Percentiles rank a stretch among this genome's conserved stretches.
These are phyloP conservation scores for Mucor saturninus DNA, from an alignment of 371 early-diverging fungal genomes.

Conservation along the genomic window DNA sequence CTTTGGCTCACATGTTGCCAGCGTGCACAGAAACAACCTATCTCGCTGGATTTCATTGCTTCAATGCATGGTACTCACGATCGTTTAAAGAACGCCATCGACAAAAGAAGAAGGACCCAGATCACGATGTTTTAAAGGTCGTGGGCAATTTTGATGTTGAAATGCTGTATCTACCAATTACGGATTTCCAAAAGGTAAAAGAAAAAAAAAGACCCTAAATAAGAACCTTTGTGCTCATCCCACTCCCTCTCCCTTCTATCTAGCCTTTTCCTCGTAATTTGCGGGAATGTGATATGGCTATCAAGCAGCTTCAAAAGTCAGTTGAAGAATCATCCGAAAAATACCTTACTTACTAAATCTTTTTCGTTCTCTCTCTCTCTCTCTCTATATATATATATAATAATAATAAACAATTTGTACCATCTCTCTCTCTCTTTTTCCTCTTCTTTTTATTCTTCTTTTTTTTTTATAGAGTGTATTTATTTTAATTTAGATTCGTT, in stretches of 20 bases:
- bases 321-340: constrained; percentile 3
- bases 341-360: constrained; percentile 17
- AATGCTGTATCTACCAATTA: constrained; percentile 41
- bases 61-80: constrained; percentile 51
- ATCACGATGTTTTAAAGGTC: constrained; percentile 36
- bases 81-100: constrained; percentile 34
- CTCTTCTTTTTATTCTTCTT: background rate
- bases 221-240: background rate
- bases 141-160: constrained; percentile 44
- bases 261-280: constrained; percentile 25
- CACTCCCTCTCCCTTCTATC: background rate
- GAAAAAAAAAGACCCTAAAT: background rate
- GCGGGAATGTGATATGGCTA: constrained; percentile 17
- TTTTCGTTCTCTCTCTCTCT: background rate
- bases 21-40: constrained; percentile 44
- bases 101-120: constrained; percentile 27
- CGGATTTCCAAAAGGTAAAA: constrained; percentile 27
- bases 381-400: background rate
- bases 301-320: constrained; percentile 9
- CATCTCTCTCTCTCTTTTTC: background rate
- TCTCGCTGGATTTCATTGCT: constrained; percentile 48
- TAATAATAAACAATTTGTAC: background rate
- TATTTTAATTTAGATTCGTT: background rate
- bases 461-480: constrained; percentile 1
- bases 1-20: constrained; percentile 45